These are phyloP conservation scores for Geosmithia morbida DNA, from an alignment of 2,329 filamentous ascomycete genomes.

Conservation along the genomic window DNA sequence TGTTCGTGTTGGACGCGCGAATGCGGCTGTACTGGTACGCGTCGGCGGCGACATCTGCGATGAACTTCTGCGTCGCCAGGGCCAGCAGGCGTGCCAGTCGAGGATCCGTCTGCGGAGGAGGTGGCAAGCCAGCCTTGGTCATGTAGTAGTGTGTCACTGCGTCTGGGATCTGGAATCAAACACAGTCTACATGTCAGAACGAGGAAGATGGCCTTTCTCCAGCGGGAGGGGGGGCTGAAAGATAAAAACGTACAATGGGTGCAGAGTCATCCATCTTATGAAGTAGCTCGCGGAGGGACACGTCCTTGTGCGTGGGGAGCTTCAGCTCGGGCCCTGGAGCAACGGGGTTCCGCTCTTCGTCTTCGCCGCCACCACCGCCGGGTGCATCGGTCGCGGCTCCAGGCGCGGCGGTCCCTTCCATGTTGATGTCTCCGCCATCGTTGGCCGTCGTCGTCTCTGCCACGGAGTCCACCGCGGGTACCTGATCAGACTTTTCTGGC, in stretches of 20 bases:
- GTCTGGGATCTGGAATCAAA: constrained; percentile 68
- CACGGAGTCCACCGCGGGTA: background rate
- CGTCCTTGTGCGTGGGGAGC: constrained; percentile 75
- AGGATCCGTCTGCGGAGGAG: constrained; percentile 77
- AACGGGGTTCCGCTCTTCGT: constrained; percentile 19
- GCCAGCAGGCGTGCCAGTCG: constrained; percentile 87
- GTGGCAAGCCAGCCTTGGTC: constrained; percentile 85
- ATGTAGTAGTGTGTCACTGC: constrained; percentile 98
- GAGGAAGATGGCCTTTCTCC: background rate
- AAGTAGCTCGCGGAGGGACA: constrained; percentile 81
- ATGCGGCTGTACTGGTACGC: constrained; percentile 97
- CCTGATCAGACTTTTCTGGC: constrained; percentile 3
- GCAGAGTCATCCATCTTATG: constrained; percentile 97
- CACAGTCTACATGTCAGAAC: too few relatives aligned
- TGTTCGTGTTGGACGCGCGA: constrained; percentile 70
- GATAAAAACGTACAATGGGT: constrained; percentile 59
- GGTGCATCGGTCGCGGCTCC: background rate
- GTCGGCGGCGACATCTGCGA: constrained; percentile 92
- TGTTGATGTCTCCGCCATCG: background rate
- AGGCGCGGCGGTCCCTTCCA: background rate
- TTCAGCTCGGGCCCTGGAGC: constrained; percentile 41
- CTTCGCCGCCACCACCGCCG: background rate
- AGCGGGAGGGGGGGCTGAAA: background rate
- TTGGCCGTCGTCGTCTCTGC: background rate
- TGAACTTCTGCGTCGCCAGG: constrained; percentile 97